These are phyloP conservation scores for Excoecaria agallocha DNA, from an alignment of 345 rosid species.

Conservation along the genomic window DNA sequence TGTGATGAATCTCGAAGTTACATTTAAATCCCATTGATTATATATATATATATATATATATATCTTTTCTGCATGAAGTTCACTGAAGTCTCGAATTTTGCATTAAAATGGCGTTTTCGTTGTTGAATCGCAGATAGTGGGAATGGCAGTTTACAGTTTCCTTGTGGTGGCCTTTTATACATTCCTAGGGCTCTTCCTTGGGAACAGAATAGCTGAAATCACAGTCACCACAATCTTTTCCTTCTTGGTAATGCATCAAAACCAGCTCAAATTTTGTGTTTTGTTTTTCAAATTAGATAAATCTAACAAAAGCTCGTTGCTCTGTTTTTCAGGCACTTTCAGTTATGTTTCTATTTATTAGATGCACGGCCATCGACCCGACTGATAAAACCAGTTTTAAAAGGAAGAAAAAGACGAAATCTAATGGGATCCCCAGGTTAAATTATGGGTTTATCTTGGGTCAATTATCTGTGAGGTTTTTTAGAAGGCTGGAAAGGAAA, in stretches of 20 bases:
- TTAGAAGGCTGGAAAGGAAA: constrained; percentile 81
- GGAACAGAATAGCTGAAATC: constrained; percentile 73
- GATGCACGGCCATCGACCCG: constrained; percentile 89
- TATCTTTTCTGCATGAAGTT: no score
- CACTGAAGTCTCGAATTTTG: constrained; percentile 1
- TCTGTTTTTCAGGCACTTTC: constrained; percentile 56
- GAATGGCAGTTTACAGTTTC: constrained; percentile 69
- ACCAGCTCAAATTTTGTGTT: neutral
- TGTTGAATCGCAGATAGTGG: constrained; percentile 60
- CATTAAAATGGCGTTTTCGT: neutral
- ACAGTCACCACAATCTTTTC: constrained; percentile 57
- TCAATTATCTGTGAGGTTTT: constrained; percentile 69
- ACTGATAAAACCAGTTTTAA: constrained; percentile 75
- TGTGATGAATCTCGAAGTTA: no score
- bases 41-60: no score
- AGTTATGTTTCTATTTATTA: constrained; percentile 67
- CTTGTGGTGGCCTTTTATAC: constrained; percentile 67
- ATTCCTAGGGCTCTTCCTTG: constrained; percentile 76
- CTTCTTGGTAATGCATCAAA: constrained; percentile 52
- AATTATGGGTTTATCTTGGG: constrained; percentile 70
- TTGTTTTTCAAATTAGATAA: neutral
- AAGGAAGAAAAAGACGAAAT: constrained; percentile 54
- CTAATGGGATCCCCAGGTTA: constrained; percentile 52
- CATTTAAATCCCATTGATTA: no score
- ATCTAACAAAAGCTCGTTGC: constrained; percentile 1